A percentile compares a stretch with the other conserved stretches of the same genome.
Conservation (phyloP, 2,329 filamentous ascomycete species). For the Chaetomium sp. region DNA sequence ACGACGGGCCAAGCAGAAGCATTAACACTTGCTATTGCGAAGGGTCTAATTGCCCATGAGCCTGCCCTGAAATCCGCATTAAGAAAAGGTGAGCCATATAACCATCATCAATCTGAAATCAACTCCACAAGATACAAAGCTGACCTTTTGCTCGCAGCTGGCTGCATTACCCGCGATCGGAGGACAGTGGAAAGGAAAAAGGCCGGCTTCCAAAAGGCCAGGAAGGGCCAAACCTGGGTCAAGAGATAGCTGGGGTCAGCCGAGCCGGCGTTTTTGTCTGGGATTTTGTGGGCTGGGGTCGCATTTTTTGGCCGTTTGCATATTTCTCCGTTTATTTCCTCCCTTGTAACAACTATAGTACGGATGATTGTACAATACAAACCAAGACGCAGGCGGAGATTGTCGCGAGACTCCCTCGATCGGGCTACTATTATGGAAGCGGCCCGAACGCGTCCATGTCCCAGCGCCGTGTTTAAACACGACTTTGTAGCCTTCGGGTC, state of each 20-base stretch:
- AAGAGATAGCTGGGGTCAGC: slow-evolving; percentile 52
- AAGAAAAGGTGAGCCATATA: slow-evolving; percentile 66
- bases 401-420: too few relatives aligned
- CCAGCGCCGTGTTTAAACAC: too few relatives aligned
- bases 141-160: slow-evolving; percentile 58
- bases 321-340: slow-evolving; percentile 6
- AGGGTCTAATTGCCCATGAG: slow-evolving; percentile 84
- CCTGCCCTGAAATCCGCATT: slow-evolving; percentile 82
- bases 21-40: slow-evolving; percentile 80
- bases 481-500: too few relatives aligned
- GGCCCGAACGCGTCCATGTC: too few relatives aligned
- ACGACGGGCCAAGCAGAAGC: slow-evolving; percentile 95
- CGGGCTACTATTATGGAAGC: too few relatives aligned
- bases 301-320: neutral
- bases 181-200: slow-evolving; percentile 98
- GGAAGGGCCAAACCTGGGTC: slow-evolving; percentile 98
- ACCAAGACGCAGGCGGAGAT: slow-evolving; percentile 4
- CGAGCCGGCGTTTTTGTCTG: slow-evolving; percentile 6
- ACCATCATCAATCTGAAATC: slow-evolving; percentile 4
- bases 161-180: slow-evolving; percentile 83
- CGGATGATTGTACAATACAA: slow-evolving; percentile 18
- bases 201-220: slow-evolving; percentile 88
- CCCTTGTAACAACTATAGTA: slow-evolving; percentile 15
- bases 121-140: slow-evolving; percentile 25
- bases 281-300: slow-evolving; percentile 12